Evolutionary conservation across 352 stramenopile species (phyloP), one percentile per base, ranked within the genome.

Genomic region (Sclerospora graminicola): DNA sequence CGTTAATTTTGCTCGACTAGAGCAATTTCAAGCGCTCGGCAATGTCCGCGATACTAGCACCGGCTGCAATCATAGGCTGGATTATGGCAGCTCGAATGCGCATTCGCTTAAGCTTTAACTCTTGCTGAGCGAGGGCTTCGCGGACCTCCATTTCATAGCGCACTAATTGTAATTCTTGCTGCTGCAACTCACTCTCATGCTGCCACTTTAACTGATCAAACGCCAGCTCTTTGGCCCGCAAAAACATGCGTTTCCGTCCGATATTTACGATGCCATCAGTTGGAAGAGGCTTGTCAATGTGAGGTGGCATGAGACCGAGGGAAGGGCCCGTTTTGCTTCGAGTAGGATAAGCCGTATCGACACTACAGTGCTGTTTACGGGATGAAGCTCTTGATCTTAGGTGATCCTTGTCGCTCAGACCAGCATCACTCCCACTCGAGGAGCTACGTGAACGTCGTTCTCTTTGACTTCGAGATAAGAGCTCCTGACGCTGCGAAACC

Each of bases 171-270:
- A 57, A 8, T 18, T 57, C 41, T 18, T 45, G 26, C 16, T 57
- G 38, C 19, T 57, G 48, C 14, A 57, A 31, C 14, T 61, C 36
- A 13, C 35, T 44, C 31, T 51, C 51, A n/a, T 20, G 8, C 0
- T 35, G 28, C 36, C 36, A 56, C 31, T 51, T 51, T 13, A 52
- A 28, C 42, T 57, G 46, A n/a, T 64, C 50, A 29, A 64, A 64
- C 1, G 50, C 50, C 7, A 64, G 38, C 19, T 53, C 24, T 37
- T 64, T 64, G 0, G 50, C 45, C 6, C n/a, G 24, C 14, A 60
- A 41, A 20, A 48, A 54, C 13, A 32, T 20, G 11, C 50, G 55
- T 27, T 64, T 64, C 10, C 41, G 41, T 20, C 46, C 18, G 27
- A 60, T 6, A 45, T 60, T 50, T 9, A 34, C 3, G n/a, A 43